Evolutionary conservation across 2,329 filamentous ascomycete genomes (phyloP).

Genomic region (Cucurbitaria berberidis): DNA sequence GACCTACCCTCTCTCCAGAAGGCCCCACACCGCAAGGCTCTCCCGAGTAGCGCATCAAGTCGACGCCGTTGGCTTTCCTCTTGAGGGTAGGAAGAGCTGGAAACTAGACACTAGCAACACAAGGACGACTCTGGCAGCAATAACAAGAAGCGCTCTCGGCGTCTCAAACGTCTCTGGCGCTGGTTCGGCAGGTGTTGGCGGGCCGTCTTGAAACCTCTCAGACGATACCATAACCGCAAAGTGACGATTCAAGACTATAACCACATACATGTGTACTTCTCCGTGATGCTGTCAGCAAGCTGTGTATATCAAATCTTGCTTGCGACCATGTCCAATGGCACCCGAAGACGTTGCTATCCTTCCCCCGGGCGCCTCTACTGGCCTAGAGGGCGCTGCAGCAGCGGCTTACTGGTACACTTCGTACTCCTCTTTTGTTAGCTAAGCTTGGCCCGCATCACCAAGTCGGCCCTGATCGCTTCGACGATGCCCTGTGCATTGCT

Average conservation of each 20-base stretch:
- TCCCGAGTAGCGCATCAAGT: constrained; percentile 6
- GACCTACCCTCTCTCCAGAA: neutral
- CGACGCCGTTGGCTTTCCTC: constrained; percentile 1
- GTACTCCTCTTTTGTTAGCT: constrained; percentile 7
- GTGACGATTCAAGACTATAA: neutral
- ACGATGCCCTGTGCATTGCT: constrained; percentile 10
- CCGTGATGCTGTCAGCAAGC: neutral
- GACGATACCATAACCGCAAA: too few species aligned
- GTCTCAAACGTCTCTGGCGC: constrained; percentile 8
- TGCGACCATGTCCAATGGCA: neutral
- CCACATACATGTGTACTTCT: neutral
- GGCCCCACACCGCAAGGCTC: constrained; percentile 3
- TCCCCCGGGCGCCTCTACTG: neutral
- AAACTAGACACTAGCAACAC: too few species aligned
- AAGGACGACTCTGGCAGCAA: neutral
- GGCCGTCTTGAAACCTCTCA: constrained; percentile 2
- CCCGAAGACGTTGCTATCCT: neutral
- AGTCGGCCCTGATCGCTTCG: constrained; percentile 11
- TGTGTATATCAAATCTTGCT: too few species aligned
- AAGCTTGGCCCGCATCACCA: constrained; percentile 23
- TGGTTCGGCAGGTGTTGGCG: neutral
- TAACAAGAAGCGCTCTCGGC: constrained; percentile 2
- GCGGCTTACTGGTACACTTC: constrained; percentile 9
- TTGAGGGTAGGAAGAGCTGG: neutral
- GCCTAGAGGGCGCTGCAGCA: constrained; percentile 4